Base-by-base conservation (phyloP, 768 basidiomycete genomes). In the Boletus rex-veris region DNA sequence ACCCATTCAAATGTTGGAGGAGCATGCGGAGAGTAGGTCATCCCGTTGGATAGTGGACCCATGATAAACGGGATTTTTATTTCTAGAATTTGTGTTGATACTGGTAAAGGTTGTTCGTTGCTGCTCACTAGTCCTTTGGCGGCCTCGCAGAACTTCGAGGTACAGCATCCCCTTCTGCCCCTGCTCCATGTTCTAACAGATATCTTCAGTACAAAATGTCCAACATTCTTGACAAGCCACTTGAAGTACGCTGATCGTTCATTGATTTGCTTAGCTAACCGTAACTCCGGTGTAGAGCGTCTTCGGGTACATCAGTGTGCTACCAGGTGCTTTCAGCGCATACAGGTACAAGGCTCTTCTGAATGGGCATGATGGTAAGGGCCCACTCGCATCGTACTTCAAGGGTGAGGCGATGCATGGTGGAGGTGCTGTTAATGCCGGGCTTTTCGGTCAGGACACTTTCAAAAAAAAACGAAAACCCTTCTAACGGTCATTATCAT, bases 141-240 rank as follows among this genome's bases (percentile, higher is more conserved):
- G 14, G 95, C 95, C 5, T 95, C 94, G 0, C 95, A 97, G 76
- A 97, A 98, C 70, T 98, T 96, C 58, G 92, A 95, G 78, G 84
- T 83, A 62, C 39, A 24, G 36, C 36, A 58, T 52, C 2, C 5
- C 12, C 2, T 36, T 51, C 16, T 11, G 14, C n/a, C 10, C 28
- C 18, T 31, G 4, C 15, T 15, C 14, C 31, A 21, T 38, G 7
- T 11, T 54, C 39, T 60, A 33, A 59, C 39, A 54, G 24, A 41
- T 2, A 3, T 15, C 8, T 52, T 5, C 40, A 86, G 84, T 95
- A 96, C 76, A 96, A 96, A 76, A 92, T 91, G 86, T 92, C 92
- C 24, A 94, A 97, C 65, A 90, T 96, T 59, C 82, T 98, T 35
- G 95, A 98, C 70, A 98, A 98, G 70, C 94, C 95, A 1, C 80